Evolutionary conservation across 2,329 filamentous ascomycete genomes (phyloP).

Genomic region (Nigrospora sphaerica): DNA sequence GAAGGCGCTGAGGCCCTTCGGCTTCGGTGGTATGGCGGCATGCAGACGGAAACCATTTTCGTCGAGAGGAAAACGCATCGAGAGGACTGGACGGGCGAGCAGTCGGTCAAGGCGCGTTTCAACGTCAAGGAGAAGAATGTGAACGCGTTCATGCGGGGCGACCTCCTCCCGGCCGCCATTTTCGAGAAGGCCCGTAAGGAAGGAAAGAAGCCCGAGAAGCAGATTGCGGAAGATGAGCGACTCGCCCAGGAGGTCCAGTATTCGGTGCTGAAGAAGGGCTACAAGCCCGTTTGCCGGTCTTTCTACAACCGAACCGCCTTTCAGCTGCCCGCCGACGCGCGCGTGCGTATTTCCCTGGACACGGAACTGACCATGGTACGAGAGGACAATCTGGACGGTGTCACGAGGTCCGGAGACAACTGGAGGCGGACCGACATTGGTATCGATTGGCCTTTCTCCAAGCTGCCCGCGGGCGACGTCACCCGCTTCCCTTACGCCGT

Average conservation of each 20-base stretch:
- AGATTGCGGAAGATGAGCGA: conserved; percentile 85
- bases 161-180: conserved; percentile 77
- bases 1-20: conserved; percentile 96
- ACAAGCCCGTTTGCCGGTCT: conserved; percentile 83
- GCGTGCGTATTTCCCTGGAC: conserved; percentile 93
- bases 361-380: conserved; percentile 93
- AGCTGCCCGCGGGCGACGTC: conserved; percentile 77
- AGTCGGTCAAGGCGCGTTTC: conserved; percentile 97
- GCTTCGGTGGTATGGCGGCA: conserved; percentile 93
- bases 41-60: conserved; percentile 93
- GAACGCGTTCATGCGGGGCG: conserved; percentile 80
- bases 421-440: conserved; percentile 98
- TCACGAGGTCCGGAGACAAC: conserved; percentile 70
- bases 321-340: conserved; percentile 90
- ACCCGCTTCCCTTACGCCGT: conserved; percentile 94
- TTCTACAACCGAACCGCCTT: conserved; percentile 99
- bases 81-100: conserved; percentile 98
- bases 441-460: conserved; percentile 88
- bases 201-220: conserved; percentile 86
- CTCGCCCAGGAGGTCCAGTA: conserved; percentile 91
- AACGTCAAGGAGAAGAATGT: conserved; percentile 95
- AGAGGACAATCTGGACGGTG: conserved; percentile 89
- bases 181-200: conserved; percentile 96
- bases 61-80: conserved; percentile 97
- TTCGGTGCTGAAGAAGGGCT: conserved; percentile 77